Percentiles rank a stretch among this genome's conserved stretches.
Conservation (phyloP, 495 filamentous ascomycete species). For the Achaetomiella virescens region DNA sequence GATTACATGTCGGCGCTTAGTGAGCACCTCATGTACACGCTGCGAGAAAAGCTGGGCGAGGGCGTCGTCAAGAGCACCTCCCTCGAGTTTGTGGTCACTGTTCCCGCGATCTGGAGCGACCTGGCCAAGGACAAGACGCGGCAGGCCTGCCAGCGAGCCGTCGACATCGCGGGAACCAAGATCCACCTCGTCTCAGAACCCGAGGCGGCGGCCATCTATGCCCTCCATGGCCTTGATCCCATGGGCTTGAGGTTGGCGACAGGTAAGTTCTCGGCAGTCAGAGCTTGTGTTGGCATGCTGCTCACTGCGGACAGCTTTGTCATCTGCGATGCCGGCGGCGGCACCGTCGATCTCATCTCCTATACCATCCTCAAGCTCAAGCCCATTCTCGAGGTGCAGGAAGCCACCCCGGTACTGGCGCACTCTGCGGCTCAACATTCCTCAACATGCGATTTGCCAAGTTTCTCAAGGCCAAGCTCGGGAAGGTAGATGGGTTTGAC, state of each 20-base stretch:
- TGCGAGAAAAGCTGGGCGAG: slow-evolving; percentile 35
- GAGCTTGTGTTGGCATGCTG: too few species aligned
- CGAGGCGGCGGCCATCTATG: slow-evolving; percentile 53
- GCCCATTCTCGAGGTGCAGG: slow-evolving; percentile 43
- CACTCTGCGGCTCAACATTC: slow-evolving; percentile 51
- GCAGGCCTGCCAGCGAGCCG: slow-evolving; percentile 38
- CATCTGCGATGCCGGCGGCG: slow-evolving; percentile 54
- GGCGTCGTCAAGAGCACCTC: slow-evolving; percentile 34
- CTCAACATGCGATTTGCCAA: slow-evolving; percentile 47
- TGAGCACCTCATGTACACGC: slow-evolving; percentile 33
- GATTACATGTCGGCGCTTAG: slow-evolving; percentile 43
- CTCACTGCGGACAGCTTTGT: slow-evolving; percentile 38
- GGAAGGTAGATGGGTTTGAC: slow-evolving; percentile 29
- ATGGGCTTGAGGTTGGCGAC: slow-evolving; percentile 39
- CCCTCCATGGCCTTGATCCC: slow-evolving; percentile 42
- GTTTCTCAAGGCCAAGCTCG: slow-evolving; percentile 36
- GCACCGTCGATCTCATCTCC: slow-evolving; percentile 53
- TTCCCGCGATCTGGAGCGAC: slow-evolving; percentile 54
- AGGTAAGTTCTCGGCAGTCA: not conserved
- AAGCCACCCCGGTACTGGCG: slow-evolving; percentile 47
- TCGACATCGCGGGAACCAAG: slow-evolving; percentile 31
- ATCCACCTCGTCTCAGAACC: slow-evolving; percentile 49
- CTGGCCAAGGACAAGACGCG: slow-evolving; percentile 43
- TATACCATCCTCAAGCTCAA: slow-evolving; percentile 47
- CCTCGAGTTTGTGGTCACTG: slow-evolving; percentile 46